Evolutionary conservation across 495 filamentous ascomycete species (phyloP).

Genomic region (Cryomyces minteri): DNA sequence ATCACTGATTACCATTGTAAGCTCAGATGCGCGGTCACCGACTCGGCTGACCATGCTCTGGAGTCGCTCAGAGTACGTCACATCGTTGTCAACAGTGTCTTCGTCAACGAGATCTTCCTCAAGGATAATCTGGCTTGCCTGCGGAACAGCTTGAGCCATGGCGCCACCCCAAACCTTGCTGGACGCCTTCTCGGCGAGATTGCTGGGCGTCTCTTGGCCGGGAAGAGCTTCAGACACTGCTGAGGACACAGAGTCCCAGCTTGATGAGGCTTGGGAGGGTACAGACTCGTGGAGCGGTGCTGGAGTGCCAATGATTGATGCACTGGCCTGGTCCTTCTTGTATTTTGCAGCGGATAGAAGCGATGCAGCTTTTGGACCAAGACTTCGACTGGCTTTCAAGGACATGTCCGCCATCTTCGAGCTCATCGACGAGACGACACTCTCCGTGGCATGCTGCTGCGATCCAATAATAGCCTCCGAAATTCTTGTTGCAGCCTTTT

Average conservation of each 20-base stretch:
- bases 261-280: background rate
- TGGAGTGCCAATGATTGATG: conserved; percentile 3
- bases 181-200: conserved; percentile 10
- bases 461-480: background rate
- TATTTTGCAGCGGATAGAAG: conserved; percentile 4
- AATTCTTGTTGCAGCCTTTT: background rate
- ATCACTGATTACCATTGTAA: conserved; percentile 34
- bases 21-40: conserved; percentile 29
- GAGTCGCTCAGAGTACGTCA: conserved; percentile 28
- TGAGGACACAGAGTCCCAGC: background rate
- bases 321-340: conserved; percentile 1
- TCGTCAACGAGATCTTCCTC: conserved; percentile 35
- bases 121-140: conserved; percentile 29
- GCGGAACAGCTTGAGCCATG: conserved; percentile 33
- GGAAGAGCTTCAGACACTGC: conserved; percentile 3
- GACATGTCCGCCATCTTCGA: conserved; percentile 20
- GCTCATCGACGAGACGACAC: conserved; percentile 27
- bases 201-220: conserved; percentile 1
- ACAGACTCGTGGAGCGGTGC: conserved; percentile 1
- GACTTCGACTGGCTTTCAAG: background rate
- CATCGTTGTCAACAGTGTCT: conserved; percentile 30
- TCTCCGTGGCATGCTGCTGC: conserved; percentile 14
- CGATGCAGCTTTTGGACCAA: background rate
- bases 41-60: conserved; percentile 32
- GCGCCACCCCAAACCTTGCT: conserved; percentile 33